Base-by-base conservation (phyloP, 768 basidiomycete species). In the Cystofilobasidium macerans region DNA sequence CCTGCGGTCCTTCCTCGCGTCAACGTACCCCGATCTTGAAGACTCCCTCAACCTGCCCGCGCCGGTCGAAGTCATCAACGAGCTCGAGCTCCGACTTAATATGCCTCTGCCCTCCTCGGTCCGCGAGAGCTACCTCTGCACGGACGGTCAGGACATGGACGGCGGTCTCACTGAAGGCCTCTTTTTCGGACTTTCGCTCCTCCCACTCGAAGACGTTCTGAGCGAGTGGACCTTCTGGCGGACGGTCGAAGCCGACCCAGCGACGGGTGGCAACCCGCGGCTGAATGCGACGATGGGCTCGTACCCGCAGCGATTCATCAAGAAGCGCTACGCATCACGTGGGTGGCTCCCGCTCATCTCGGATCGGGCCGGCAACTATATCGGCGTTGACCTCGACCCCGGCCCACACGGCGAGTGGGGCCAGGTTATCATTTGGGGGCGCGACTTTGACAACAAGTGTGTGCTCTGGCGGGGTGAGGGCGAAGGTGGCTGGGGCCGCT, bases 181-280 rank as follows among this genome's bases (percentile, higher is more conserved):
- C 35, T 90, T 99, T 76, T 97, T 91, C 72, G 95, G 95, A n/a
- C 78, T 99, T 24, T 86, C 85, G n/a, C 81, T 95, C 42, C 79
- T 99, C 24, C 89, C 91, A 16, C 80, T 98, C 53, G 95, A 99
- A 72, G 87, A 90, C 71, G 90, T 95, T 32, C 79, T 92, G 51
- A 86, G 91, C 65, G 95, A 99, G 77, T 99, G 94, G 92, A 80
- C 82, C 40, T 97, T 95, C 74, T 98, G 95, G 94, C 80, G 94
- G 69, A 86, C 88, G 72, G 89, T 97, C 40, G 93, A 97, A 72
- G 81, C 85, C 11, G 94, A 95, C 71, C 88, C 92, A 0, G 76
- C 79, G 9, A 89, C 91, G 0, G 92, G 91, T 54, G 86, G 84
- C 12, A 95, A 93, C 76, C 74, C 80, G 43, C 80, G 78, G 42